Evolutionary conservation across 1,284 basidiomycete species (phyloP), one percentile per base, ranked within the genome.

Genomic region (Boletellus sp.): DNA sequence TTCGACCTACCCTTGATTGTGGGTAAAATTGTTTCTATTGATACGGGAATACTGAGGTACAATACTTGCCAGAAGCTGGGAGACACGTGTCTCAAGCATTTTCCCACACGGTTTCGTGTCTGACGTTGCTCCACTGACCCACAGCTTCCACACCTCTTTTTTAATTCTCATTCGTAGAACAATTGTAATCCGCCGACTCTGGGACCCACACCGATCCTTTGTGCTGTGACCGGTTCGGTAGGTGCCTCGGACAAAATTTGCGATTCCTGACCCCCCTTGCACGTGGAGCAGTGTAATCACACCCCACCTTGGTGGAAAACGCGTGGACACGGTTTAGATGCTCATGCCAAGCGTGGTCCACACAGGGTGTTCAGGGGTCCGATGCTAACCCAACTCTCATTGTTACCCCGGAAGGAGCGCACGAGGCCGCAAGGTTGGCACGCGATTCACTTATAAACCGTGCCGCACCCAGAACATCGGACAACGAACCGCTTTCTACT

Each of bases 361-460:
- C 42, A 45, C 57, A 52, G 49, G 58, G 62, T 51, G 44, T 30
- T 40, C 61, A 54, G 60, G 60, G 63, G 60, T 30, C 62, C 37
- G 30, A 19, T 24, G n/a, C 15, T 47, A 43, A 49, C 46, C 51
- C 50, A 52, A 49, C 47, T 55, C 44, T 42, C 49, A 53, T 58
- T 63, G 50, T 54, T 66, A 65, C 58, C 62, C 65, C 61, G 55
- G 56, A 57, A 59, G 54, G 56, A 61, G 49, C 19, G n/a, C 26
- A 42, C 26, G 46, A 50, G 48, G 50, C 65, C 65, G 65, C 65
- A 64, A 63, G 65, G 62, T 54, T 30, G 52, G 52, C 63, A 69
- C 54, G 63, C 64, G 53, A 66, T 51, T 32, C 47, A 52, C 52
- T 63, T 65, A 65, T 50, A 59, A 68, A 38, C 60, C 61, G 41